Conservation (phyloP, 768 basidiomycete genomes). For the Hygrophorus pudorinus region DNA sequence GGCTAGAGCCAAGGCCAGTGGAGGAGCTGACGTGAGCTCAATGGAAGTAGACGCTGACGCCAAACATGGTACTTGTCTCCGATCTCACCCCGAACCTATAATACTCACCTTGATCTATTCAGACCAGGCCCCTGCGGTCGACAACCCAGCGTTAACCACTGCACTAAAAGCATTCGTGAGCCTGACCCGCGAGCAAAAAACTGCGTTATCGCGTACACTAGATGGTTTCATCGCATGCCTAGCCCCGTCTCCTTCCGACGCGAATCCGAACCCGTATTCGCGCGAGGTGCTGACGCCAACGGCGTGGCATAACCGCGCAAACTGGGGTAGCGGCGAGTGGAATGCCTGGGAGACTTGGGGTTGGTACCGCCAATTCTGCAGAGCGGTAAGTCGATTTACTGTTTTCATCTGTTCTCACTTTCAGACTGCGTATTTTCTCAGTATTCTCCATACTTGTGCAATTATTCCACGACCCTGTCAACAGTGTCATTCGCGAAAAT, state of each 20-base stretch:
- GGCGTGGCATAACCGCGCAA: constrained; percentile 60
- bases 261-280: constrained; percentile 39
- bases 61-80: constrained; percentile 30
- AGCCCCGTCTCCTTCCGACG: constrained; percentile 30
- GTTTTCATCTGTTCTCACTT: background rate
- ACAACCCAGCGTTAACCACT: constrained; percentile 59
- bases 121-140: constrained; percentile 39
- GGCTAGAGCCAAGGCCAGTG: constrained; percentile 63
- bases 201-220: constrained; percentile 59
- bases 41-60: constrained; percentile 69
- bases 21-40: constrained; percentile 39
- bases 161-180: constrained; percentile 69
- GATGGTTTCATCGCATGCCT: constrained; percentile 68
- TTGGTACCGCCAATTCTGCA: constrained; percentile 86
- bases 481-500: constrained; percentile 61
- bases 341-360: constrained; percentile 81
- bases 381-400: constrained; percentile 47
- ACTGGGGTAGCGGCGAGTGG: constrained; percentile 73
- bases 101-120: constrained; percentile 1
- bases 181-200: constrained; percentile 68
- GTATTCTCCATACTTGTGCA: constrained; percentile 76
- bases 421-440: constrained; percentile 17
- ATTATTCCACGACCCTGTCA: constrained; percentile 60
- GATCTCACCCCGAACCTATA: background rate
- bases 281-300: constrained; percentile 50